phyloP scores from a whole-genome alignment of 208 protist genomes.

The Trypanosoma congolense region DNA sequence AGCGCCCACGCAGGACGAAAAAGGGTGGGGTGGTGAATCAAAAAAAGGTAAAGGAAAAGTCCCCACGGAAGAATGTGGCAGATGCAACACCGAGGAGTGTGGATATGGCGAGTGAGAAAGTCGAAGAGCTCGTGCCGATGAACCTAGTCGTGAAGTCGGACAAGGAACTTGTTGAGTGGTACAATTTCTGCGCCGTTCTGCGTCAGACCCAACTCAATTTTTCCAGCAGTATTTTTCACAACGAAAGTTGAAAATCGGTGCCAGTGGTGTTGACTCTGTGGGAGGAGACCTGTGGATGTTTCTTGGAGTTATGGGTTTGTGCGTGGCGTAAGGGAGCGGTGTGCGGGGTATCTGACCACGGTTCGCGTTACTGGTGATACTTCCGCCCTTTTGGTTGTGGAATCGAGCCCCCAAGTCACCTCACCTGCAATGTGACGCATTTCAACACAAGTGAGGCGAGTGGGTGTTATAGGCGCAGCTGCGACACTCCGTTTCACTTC shows the following conservation, averaged over 20 bases:
- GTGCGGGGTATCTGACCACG: too few species aligned
- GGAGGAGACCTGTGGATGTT: too few species aligned
- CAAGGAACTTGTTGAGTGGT: conserved; percentile 69
- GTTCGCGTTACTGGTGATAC: too few species aligned
- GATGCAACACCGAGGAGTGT: background rate
- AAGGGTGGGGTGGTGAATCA: background rate
- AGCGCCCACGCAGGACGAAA: background rate
- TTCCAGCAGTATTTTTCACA: conserved; percentile 34
- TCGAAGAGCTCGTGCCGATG: conserved; percentile 9
- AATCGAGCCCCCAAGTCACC: too few species aligned
- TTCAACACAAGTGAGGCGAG: too few species aligned
- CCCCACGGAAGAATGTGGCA: background rate
- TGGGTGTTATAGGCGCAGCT: too few species aligned
- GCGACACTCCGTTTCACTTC: too few species aligned
- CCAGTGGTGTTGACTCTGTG: too few species aligned
- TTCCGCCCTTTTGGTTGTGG: too few species aligned
- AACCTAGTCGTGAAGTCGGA: conserved; percentile 27
- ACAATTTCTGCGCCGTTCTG: conserved; percentile 46
- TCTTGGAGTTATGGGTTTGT: too few species aligned
- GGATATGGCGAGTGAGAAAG: background rate
- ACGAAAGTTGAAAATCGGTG: background rate
- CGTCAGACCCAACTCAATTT: conserved; percentile 32
- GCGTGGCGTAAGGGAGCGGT: too few species aligned
- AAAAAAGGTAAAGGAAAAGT: background rate
- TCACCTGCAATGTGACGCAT: too few species aligned